Base-by-base conservation (phyloP, 352 stramenopile species). In the Phytophthora niederhauseri region DNA sequence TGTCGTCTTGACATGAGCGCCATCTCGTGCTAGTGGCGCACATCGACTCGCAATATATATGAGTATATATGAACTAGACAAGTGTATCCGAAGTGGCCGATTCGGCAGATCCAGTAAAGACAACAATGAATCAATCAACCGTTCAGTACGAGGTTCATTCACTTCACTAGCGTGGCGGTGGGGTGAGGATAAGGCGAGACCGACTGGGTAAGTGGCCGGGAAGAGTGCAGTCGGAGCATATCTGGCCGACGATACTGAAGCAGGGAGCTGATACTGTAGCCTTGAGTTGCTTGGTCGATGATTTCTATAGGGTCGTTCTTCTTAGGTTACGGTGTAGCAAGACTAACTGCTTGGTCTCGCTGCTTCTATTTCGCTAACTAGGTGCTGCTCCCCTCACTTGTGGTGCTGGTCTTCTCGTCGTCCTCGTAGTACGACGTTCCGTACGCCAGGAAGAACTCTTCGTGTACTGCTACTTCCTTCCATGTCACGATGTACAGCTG, bases 381-480 rank as follows among this genome's bases (percentile, higher is more conserved):
- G 56, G 38, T 66, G 62, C 64, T 80, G 61, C 61, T 71, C 61
- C 51, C 57, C 59, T 68, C 66, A 64, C 63, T 81, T 20, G 56
- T 70, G 51, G 63, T 73, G 66, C 72, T 75, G 20, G 87, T 82
- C 63, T 91, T 91, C 34, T 88, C 82, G 61, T 93, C 85, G 61
- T 96, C 88, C 61, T 96, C 89, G 60, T 96, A 96, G 76, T 96
- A 96, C 12, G 85, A 94, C 53, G 89, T 96, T 66, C 89, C 89
- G 68, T 96, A 96, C 59, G 89, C 89, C 22, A 96, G 65, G 76
- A 96, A 96, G 70, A 96, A 96, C 72, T 96, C 89, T 57, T 94
- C 87, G 30, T 84, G 85, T 31, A 94, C 85, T 22, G 73, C 70
- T 49, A 96, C 89, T 53, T 94, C 86, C 56, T 96, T 96, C 89